Evolutionary conservation across 441 rosid species (phyloP).

Genomic region (Erodium trifolium): DNA sequence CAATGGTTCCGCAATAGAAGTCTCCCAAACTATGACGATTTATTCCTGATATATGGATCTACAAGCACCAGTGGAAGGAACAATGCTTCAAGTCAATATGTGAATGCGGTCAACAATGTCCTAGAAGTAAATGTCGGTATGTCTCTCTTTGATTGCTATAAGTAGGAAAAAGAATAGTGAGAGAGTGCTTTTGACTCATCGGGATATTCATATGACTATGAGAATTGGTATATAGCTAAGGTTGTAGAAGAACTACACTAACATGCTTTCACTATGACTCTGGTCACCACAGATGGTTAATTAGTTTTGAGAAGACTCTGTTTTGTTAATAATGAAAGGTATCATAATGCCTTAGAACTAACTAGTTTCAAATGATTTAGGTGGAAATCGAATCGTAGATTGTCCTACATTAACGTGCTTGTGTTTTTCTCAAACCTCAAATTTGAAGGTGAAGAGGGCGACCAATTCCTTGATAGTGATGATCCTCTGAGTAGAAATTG

Average conservation of each 20-base stretch:
- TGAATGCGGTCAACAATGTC: constrained; percentile 22
- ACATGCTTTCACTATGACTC: not conserved
- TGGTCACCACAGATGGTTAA: not conserved
- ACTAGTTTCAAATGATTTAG: not conserved
- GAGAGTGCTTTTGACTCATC: not conserved
- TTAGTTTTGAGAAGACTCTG: not conserved
- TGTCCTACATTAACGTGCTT: not conserved
- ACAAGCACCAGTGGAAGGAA: constrained; percentile 14
- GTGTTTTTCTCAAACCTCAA: not conserved
- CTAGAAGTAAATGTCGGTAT: constrained; percentile 21
- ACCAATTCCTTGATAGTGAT: constrained; percentile 14
- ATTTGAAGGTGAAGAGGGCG: constrained; percentile 32
- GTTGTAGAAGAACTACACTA: not conserved
- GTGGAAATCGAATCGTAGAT: not conserved
- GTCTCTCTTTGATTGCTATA: not conserved
- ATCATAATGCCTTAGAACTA: not conserved
- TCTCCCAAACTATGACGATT: constrained; percentile 43
- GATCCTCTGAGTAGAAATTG: constrained; percentile 74
- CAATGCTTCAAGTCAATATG: constrained; percentile 16
- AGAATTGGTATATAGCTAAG: not conserved
- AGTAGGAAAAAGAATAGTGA: not conserved
- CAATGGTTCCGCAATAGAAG: constrained; percentile 23
- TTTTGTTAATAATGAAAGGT: not conserved
- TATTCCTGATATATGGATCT: constrained; percentile 45
- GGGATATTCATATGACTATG: not conserved